Evolutionary conservation across 2,329 filamentous ascomycete species (phyloP).

Genomic region (Tolypocladium ovalisporum): DNA sequence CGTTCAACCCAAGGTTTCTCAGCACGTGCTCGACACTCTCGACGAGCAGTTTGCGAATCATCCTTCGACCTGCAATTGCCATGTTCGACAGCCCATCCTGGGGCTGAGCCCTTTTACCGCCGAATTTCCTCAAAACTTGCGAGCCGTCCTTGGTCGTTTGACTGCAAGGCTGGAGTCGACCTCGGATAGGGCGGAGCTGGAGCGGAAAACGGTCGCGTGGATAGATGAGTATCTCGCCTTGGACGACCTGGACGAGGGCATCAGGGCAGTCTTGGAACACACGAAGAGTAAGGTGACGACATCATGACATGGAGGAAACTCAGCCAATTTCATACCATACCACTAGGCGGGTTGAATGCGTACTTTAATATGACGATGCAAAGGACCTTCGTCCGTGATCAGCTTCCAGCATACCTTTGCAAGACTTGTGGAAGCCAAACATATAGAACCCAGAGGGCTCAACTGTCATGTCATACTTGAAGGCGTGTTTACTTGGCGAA

Average conservation of each 20-base stretch:
- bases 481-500: neutral
- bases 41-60: conserved; percentile 46
- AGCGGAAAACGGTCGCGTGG: conserved; percentile 41
- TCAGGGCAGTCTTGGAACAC: conserved; percentile 44
- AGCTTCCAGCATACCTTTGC: neutral
- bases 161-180: conserved; percentile 36
- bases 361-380: neutral
- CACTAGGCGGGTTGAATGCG: too few species aligned
- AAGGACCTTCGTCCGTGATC: neutral
- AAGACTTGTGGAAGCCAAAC: neutral
- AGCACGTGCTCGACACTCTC: conserved; percentile 62
- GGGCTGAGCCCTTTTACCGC: conserved; percentile 52
- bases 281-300: conserved; percentile 25
- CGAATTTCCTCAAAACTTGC: conserved; percentile 63
- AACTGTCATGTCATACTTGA: too few species aligned
- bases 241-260: conserved; percentile 41
- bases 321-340: too few species aligned
- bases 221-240: conserved; percentile 39
- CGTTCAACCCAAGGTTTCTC: conserved; percentile 54
- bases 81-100: conserved; percentile 59
- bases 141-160: conserved; percentile 52
- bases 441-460: too few species aligned
- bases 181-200: conserved; percentile 33
- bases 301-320: conserved; percentile 1
- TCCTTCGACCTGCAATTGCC: conserved; percentile 56